Conservation (phyloP, 2,329 filamentous ascomycete genomes). For the Fusarium aywerte region DNA sequence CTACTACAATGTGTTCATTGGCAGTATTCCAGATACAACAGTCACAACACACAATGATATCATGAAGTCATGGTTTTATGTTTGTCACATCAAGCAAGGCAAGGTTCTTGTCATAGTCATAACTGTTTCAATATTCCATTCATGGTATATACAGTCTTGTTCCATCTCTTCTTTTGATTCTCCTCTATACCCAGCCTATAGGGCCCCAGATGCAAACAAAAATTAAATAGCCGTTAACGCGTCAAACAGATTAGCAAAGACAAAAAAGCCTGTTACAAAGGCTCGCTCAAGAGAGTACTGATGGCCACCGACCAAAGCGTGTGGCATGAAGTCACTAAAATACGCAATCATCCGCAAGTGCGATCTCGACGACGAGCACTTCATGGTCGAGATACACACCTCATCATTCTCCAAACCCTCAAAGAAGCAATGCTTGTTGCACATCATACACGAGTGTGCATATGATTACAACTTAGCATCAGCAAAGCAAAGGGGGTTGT, state of each 20-base stretch:
- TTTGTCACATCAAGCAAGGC: not conserved
- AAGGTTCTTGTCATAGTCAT: slow-evolving; percentile 5
- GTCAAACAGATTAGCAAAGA: slow-evolving; percentile 43
- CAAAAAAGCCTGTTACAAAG: slow-evolving; percentile 36
- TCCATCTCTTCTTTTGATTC: slow-evolving; percentile 37
- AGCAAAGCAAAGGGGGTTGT: slow-evolving; percentile 64
- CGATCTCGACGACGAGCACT: slow-evolving; percentile 37
- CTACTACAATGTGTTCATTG: not conserved
- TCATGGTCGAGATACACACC: slow-evolving; percentile 31
- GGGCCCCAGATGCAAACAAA: slow-evolving; percentile 33
- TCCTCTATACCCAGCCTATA: slow-evolving; percentile 37
- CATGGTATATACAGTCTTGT: slow-evolving; percentile 33
- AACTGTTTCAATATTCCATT: slow-evolving; percentile 32
- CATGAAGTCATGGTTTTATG: slow-evolving; percentile 7
- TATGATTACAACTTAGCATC: slow-evolving; percentile 50
- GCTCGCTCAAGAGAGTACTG: slow-evolving; percentile 40
- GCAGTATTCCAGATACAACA: not conserved
- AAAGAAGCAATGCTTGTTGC: slow-evolving; percentile 5
- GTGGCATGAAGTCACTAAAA: slow-evolving; percentile 32
- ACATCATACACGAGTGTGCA: slow-evolving; percentile 36
- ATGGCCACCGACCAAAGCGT: slow-evolving; percentile 34
- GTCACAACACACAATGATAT: not conserved
- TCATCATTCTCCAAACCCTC: not conserved
- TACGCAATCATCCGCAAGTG: slow-evolving; percentile 34
- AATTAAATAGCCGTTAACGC: slow-evolving; percentile 47